Evolutionary conservation across 1,284 basidiomycete species (phyloP).

Genomic region (Coniferiporia weirii): DNA sequence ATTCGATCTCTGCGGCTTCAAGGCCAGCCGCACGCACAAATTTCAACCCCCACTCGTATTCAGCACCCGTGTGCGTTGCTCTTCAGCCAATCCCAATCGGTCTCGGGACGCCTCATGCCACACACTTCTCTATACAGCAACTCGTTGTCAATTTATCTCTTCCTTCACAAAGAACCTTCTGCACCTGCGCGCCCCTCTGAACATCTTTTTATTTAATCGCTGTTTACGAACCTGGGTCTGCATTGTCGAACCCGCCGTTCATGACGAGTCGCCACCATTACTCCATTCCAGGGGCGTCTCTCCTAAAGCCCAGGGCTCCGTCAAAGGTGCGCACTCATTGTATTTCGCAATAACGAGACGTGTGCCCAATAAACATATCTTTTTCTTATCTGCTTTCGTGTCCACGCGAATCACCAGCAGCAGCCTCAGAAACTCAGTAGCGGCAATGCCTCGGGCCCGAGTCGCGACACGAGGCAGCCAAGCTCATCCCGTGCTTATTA

Average conservation of each 20-base stretch:
- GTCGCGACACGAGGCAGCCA: conserved; percentile 17
- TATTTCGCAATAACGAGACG: neutral
- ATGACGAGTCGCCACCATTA: conserved; percentile 18
- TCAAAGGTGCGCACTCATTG: conserved; percentile 11
- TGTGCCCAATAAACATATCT: neutral
- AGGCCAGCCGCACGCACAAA: neutral
- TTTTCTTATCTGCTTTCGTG: neutral
- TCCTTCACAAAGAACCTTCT: neutral
- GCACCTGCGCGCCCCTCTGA: neutral
- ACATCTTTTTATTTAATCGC: conserved; percentile 1
- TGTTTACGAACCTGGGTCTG: neutral
- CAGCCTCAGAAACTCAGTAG: conserved; percentile 8
- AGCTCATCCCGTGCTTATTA: conserved; percentile 10
- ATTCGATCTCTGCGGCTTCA: neutral
- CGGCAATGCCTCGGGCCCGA: conserved; percentile 4
- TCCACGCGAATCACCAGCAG: neutral
- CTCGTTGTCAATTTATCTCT: neutral
- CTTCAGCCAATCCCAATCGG: neutral
- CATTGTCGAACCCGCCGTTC: conserved; percentile 2
- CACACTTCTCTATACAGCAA: neutral
- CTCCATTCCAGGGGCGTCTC: conserved; percentile 16
- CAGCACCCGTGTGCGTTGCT: neutral
- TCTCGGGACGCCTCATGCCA: conserved; percentile 7
- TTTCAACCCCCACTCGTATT: neutral
- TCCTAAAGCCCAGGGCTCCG: conserved; percentile 12